phyloP scores from a whole-genome alignment of 1,284 basidiomycete genomes.

The Chiua sp. region DNA sequence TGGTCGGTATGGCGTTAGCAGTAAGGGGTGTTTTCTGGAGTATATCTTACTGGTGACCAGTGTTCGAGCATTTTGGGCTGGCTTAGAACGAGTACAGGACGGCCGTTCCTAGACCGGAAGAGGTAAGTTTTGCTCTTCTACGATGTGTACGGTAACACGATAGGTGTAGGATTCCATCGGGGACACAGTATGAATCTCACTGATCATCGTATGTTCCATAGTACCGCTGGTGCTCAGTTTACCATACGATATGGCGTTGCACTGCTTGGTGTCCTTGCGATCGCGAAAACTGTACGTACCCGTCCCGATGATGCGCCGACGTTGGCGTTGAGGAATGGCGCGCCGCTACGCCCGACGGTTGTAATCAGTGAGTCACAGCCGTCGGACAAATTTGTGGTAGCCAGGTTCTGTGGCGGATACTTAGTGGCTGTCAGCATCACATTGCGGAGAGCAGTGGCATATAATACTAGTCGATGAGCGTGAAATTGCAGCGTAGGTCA shows the following conservation, averaged over 20 bases:
- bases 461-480: conserved; percentile 71
- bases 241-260: too few species aligned
- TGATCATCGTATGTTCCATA: conserved; percentile 55
- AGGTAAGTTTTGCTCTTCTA: conserved; percentile 48
- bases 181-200: conserved; percentile 43
- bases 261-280: too few species aligned
- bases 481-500: too few species aligned
- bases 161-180: conserved; percentile 31
- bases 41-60: conserved; percentile 67
- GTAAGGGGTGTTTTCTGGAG: conserved; percentile 37
- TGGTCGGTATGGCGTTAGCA: too few species aligned
- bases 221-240: conserved; percentile 59
- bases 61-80: conserved; percentile 60
- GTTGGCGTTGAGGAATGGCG: too few species aligned
- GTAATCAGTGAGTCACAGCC: conserved; percentile 71
- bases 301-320: too few species aligned
- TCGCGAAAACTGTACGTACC: too few species aligned
- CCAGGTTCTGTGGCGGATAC: too few species aligned
- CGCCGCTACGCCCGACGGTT: too few species aligned
- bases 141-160: neutral
- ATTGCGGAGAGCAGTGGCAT: too few species aligned
- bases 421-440: too few species aligned
- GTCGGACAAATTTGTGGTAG: conserved; percentile 66
- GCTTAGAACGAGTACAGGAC: conserved; percentile 47
- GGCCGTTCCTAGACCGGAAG: conserved; percentile 54